Evolutionary conservation across 441 rosid genomes (phyloP), one percentile per base, ranked within the genome.

Genomic region (Breynia disticha): DNA sequence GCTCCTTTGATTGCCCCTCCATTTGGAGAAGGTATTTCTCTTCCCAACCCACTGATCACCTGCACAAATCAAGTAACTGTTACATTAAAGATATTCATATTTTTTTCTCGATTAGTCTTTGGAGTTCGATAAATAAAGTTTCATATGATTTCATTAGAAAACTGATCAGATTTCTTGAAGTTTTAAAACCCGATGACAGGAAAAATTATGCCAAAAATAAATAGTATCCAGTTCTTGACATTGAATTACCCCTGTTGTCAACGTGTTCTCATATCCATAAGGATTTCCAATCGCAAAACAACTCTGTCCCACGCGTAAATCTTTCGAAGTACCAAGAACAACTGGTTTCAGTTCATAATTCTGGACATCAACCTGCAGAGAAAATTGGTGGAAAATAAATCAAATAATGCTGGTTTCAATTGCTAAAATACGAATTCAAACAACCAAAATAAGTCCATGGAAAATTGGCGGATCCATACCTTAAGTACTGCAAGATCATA

Each of bases 231-330:
- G 35, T 28, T 28, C 8, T n/a, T n/a, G n/a, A 9, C 3, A 28
- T 28, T 28, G 35, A 28, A 28, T 28, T 4, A 86, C 97, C 85
- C 97, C 96, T 2, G 87, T 87, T 19, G 93, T 90, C 47, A 90
- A 84, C 10, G 96, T 87, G 73, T 90, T 87, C 57, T 84, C 90
- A 62, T 79, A 87, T 70, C 96, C 97, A 52, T 73, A 87, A 20
- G 97, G 97, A 70, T 84, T 87, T 51, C 96, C 96, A 10, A 87
- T 87, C 8, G 97, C 97, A 16, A 58, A 85, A 66, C 96, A 90
- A 64, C 75, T 85, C 60, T 90, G 97, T 12, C 95, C 97, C 15
- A 90, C 91, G 1, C 65, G 95, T 65, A 90, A 62, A 57, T 80
- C 79, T 28, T 53, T 56, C 6, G 98, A 90, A 64, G 78, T 80